These are phyloP conservation scores for Uncinocarpus reesii DNA, from an alignment of 2,329 filamentous ascomycete genomes.

Conservation along the genomic window DNA sequence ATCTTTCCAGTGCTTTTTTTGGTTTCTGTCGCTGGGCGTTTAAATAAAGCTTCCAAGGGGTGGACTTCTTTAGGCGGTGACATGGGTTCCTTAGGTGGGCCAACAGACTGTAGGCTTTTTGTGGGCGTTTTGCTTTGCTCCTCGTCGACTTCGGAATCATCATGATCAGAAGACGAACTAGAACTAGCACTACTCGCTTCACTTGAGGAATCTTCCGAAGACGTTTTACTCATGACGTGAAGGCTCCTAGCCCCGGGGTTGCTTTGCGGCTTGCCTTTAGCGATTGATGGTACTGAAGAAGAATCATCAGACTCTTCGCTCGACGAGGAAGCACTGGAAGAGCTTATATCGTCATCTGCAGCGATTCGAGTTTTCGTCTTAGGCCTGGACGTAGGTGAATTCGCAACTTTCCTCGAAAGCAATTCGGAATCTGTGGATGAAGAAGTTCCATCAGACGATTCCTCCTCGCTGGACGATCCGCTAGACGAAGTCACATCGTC, in stretches of 20 bases:
- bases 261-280: too few relatives aligned
- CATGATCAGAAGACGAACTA: not conserved
- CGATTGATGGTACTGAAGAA: too few relatives aligned
- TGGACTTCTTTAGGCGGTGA: slow-evolving; percentile 52
- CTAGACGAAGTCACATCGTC: slow-evolving; percentile 22
- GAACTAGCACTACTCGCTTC: not conserved
- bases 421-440: too few relatives aligned
- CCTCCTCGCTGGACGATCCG: slow-evolving; percentile 22
- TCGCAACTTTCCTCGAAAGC: too few relatives aligned
- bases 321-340: too few relatives aligned
- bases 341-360: too few relatives aligned
- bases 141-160: not conserved
- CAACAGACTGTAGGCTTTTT: not conserved
- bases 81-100: slow-evolving; percentile 18
- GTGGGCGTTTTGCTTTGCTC: not conserved
- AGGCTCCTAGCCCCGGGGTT: too few relatives aligned
- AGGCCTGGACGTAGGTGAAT: too few relatives aligned
- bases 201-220: not conserved
- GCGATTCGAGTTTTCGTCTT: too few relatives aligned
- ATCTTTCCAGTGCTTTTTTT: slow-evolving; percentile 24
- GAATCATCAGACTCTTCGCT: too few relatives aligned
- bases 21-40: slow-evolving; percentile 47
- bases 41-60: slow-evolving; percentile 86
- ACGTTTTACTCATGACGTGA: too few relatives aligned
- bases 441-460: slow-evolving; percentile 16